Conservation (phyloP, 73 alveolate species). For the Paramecium pentaurelia region DNA sequence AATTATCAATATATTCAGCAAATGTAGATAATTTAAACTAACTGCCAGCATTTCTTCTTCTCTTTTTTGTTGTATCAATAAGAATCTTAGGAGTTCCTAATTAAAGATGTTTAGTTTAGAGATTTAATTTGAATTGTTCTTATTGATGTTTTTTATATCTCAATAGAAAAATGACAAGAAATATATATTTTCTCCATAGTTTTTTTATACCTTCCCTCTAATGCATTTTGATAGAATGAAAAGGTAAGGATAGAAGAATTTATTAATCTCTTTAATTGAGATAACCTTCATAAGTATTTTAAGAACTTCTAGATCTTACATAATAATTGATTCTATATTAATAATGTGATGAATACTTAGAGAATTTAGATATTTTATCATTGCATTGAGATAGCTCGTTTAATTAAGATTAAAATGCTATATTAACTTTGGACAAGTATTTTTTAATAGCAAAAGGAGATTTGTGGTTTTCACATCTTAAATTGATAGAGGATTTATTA, state of each 20-base stretch:
- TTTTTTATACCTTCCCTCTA: neutral
- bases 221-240: neutral
- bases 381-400: neutral
- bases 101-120: neutral
- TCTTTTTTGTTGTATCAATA: neutral
- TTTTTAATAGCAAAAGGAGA: neutral
- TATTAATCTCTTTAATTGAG: neutral
- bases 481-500: neutral
- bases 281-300: neutral
- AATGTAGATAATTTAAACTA: neutral
- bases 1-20: neutral
- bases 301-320: neutral
- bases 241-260: neutral
- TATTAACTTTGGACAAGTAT: neutral
- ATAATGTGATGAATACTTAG: neutral
- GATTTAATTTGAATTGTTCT: neutral
- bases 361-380: neutral
- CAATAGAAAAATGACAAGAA: neutral
- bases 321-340: neutral
- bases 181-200: neutral
- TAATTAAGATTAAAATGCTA: neutral
- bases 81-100: neutral
- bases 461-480: neutral
- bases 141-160: neutral
- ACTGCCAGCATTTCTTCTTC: neutral